Evolutionary conservation across 129 eudicot species (phyloP), one percentile per base, ranked within the genome.

Genomic region (Lactuca saligna): DNA sequence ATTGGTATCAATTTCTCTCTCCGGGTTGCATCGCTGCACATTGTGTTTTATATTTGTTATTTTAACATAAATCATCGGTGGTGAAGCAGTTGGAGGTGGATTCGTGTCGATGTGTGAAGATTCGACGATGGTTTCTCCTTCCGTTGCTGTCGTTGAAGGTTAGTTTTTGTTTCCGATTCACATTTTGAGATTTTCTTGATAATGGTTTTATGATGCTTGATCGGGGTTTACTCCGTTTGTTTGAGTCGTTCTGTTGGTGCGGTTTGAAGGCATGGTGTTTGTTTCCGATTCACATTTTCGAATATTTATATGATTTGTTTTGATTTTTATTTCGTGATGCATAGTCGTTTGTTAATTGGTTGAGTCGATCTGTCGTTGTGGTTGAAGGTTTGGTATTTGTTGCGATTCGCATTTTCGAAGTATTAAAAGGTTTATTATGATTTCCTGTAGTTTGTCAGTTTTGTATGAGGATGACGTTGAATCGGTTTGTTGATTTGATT

Each of bases 81-180:
- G 14, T 33, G n/a, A 58, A 33, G 48, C 67, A 31, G 32, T 17
- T 61, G 51, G 13, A 49, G n/a, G 6, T 7, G 15, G 37, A 54
- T 38, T 58, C 14, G 15, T 54, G 12, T 9, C 51, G 49, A 76
- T 76, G 80, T 76, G 80, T 69, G 80, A 68, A 61, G 80, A 74
- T 74, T 74, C 78, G 31, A 33, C 59, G 29, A 65, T 65, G 72
- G 58, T 32, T 65, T 65, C 78, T 17, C 57, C 78, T 56, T 42
- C 78, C 62, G 44, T 20, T 62, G 62, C 54, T 20, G 38, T 57
- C 65, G 78, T 74, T 74, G 71, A 65, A 64, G 72, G 72, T 74
- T 64, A 7, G 78, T 55, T 12, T 42, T 42, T 57, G 16, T 44
- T 55, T 65, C 38, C 59, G 59, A 54, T 42, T 9, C 59, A 33